These are phyloP conservation scores for Leucosporidium yakuticum DNA, from an alignment of 768 basidiomycete species.

Conservation along the genomic window DNA sequence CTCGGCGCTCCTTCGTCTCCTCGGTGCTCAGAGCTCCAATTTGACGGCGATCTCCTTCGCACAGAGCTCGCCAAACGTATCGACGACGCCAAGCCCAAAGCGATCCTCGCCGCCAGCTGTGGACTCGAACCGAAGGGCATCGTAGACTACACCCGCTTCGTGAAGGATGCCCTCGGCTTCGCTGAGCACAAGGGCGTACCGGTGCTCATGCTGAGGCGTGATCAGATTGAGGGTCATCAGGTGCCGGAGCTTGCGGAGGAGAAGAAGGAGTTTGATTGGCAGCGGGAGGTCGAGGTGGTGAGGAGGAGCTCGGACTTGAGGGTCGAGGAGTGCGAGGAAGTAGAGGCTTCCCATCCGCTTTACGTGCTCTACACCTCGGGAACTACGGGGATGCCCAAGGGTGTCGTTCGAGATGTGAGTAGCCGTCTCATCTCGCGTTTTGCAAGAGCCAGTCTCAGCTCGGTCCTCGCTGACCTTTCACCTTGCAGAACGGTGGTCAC, in stretches of 20 bases:
- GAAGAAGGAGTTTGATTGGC: background rate
- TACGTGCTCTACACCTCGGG: conserved; percentile 11
- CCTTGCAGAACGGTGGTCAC: conserved; percentile 5
- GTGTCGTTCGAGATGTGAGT: background rate
- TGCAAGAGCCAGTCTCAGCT: no score
- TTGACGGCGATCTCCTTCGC: background rate
- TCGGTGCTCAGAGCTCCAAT: no score
- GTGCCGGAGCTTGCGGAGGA: background rate
- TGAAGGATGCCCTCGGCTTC: background rate
- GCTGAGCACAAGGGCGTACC: background rate
- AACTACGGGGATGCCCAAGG: conserved; percentile 8
- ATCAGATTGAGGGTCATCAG: background rate
- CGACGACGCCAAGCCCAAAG: conserved; percentile 1
- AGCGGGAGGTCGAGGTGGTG: background rate
- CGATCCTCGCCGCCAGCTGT: conserved; percentile 7
- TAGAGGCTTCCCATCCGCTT: background rate
- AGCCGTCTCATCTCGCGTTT: no score
- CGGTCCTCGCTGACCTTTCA: no score
- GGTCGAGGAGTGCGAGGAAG: conserved; percentile 1
- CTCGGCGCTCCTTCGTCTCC: no score
- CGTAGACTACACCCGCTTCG: conserved; percentile 6
- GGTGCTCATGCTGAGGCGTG: background rate
- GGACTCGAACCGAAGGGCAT: conserved; percentile 8
- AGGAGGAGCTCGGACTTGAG: background rate
- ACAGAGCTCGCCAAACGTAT: conserved; percentile 13